Evolutionary conservation across 345 rosid genomes (phyloP), one percentile per base, ranked within the genome.

Genomic region (Jatropha curcas): DNA sequence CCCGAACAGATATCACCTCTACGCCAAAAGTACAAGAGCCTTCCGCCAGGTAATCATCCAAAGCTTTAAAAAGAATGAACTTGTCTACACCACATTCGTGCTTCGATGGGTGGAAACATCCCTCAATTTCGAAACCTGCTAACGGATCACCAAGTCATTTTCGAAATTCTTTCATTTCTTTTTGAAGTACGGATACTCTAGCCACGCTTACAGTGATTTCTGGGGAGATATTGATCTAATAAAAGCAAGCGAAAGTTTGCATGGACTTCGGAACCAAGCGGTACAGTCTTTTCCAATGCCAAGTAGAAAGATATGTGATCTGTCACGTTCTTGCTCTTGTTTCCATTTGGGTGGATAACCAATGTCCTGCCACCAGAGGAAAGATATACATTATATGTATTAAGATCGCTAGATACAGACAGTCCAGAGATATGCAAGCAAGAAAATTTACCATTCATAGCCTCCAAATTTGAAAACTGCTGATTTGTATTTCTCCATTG

Each of bases 401-500:
- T n/a, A n/a, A n/a, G n/a, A n/a, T n/a, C n/a, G n/a, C n/a, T n/a
- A n/a, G n/a, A n/a, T 4, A 41, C 33, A 46, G 55, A 28, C 20
- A 19, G 34, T 22, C 16, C 1, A 4, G 17, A 11, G 4, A 46
- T 12, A 14, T 46, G 51, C 2, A 14, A 46, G 20, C 51, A 39
- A 52, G 22, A 41, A 71, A 41, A 53, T 20, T 50, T 78, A 88
- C 94, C 97, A 92, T 81, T 84, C 86, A 81, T 83, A 87, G 73
- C 97, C 94, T 61, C 86, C 86, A 27, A 92, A 92, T 81, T 86
- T 84, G 76, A 91, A 89, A 68, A 72, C 78, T 39, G 74, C 84
- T 3, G 93, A 82, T 82, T 89, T 94, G 59, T 88, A 89, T 69
- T 84, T 88, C 35, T 84, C 88, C 48, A 82, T 58, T n/a, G 74